Conservation (phyloP, 2,329 filamentous ascomycete genomes). For the Aspergillus cejpii region DNA sequence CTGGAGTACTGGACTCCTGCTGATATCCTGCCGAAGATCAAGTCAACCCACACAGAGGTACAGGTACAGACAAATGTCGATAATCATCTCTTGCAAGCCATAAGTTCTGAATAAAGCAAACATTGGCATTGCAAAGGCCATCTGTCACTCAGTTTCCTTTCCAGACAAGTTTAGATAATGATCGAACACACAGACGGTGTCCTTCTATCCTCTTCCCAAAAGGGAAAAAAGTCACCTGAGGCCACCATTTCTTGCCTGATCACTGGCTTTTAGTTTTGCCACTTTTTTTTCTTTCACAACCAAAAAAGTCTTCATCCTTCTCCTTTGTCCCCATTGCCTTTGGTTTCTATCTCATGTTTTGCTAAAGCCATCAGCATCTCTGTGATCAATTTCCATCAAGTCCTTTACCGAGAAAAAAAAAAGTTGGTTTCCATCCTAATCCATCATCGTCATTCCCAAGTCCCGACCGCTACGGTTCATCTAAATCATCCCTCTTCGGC, state of each 20-base stretch:
- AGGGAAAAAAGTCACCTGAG: slow-evolving; percentile 4
- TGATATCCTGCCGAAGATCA: not conserved
- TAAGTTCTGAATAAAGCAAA: not conserved
- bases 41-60: too few relatives aligned
- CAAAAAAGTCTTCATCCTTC: not conserved
- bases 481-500: not conserved
- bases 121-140: not conserved
- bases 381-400: not conserved
- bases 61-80: too few relatives aligned
- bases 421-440: not conserved
- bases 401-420: not conserved
- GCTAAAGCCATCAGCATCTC: not conserved
- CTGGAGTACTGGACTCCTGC: not conserved
- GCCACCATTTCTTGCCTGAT: slow-evolving; percentile 1
- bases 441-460: not conserved
- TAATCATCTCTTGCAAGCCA: not conserved
- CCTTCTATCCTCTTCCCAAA: not conserved
- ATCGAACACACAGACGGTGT: not conserved
- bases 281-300: not conserved
- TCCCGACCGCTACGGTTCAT: not conserved
- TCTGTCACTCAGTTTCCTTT: not conserved
- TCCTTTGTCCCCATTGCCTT: not conserved
- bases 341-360: too few relatives aligned
- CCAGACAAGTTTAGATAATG: not conserved
- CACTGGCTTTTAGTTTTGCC: slow-evolving; percentile 2